Evolutionary conservation across 148 eudicot genomes (phyloP).

Genomic region (Dianthus caryophyllus): DNA sequence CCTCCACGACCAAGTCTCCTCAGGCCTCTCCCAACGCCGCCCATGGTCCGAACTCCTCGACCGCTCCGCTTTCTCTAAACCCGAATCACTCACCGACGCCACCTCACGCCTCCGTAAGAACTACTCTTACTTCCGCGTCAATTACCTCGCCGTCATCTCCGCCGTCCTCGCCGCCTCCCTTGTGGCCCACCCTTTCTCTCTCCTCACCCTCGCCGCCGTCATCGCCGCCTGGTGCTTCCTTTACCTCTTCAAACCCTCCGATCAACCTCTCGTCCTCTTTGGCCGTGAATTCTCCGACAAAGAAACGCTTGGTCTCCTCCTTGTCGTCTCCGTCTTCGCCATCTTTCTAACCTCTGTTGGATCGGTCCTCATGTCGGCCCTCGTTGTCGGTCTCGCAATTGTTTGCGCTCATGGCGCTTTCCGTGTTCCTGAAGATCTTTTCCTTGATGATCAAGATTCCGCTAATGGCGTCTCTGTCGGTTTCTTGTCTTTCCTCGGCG

Average conservation of each 20-base stretch:
- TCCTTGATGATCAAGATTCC: conserved; percentile 71
- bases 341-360: conserved; percentile 77
- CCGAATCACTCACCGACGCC: conserved; percentile 73
- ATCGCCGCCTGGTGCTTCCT: conserved; percentile 78
- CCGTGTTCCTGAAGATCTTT: conserved; percentile 77
- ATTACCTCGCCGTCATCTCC: conserved; percentile 54
- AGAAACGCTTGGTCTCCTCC: conserved; percentile 53
- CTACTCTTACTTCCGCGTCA: conserved; percentile 71
- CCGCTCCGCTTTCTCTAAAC: conserved; percentile 71
- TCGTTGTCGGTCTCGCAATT: conserved; percentile 58
- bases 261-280: conserved; percentile 54
- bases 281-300: conserved; percentile 64
- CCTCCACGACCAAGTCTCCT: conserved; percentile 38
- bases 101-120: conserved; percentile 69
- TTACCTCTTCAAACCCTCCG: conserved; percentile 82
- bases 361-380: conserved; percentile 65
- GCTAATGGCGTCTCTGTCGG: conserved; percentile 28
- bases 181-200: conserved; percentile 72
- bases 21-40: conserved; percentile 57
- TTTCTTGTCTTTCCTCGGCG: conserved; percentile 60
- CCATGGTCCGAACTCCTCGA: conserved; percentile 80
- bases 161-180: conserved; percentile 61
- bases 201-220: conserved; percentile 53
- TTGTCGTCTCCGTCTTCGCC: conserved; percentile 41
- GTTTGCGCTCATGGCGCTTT: conserved; percentile 73